Base-by-base conservation (phyloP, 805 yeast species). In the Lachancea meyersii region DNA sequence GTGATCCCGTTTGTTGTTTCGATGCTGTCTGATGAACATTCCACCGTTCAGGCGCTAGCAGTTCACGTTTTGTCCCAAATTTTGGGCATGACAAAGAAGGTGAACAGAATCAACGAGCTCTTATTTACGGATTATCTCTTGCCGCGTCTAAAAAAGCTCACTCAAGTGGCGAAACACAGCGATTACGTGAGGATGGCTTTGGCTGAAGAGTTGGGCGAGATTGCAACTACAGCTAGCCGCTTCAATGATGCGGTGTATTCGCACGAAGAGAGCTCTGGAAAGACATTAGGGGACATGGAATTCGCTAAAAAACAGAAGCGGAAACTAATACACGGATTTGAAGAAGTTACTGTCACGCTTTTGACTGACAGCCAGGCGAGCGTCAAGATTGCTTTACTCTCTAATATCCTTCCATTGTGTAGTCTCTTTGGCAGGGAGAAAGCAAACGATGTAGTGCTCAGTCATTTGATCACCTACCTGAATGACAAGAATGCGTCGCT, bases 401-500 rank as follows among this genome's bases (percentile, higher is more conserved):
- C 72, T 33, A 78, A 85, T 47, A 81, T 89, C n/a, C 67, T 83
- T 6, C 85, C 88, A 0, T 61, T 93, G 3, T 86, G 96, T 52
- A 70, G 80, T 8, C 84, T 83, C 45, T 80, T 93, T 57, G 96
- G 96, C 0, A 79, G 82, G 43, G 95, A 86, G 42, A 85, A 80
- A 51, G 83, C 96, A 0, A 89, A 86, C 55, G 97, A 93, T 58
- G 70, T 93, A 31, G 79, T 93, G 18, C 64, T 93, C 36, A 88
- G 96, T 35, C 97, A 93, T 66, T 67, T 89, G 43, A 89, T 93
- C 34, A 89, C 97, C 0, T 93, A 88, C 55, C 65, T 93, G 48
- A 93, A 93, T 60, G 96, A 89, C 56, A 72, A 78, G 43, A 79
- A 80, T 54, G 67, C 82, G 0, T 73, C 77, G 17, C 67, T 93